Evolutionary conservation across 768 basidiomycete genomes (phyloP), one percentile per base, ranked within the genome.

Genomic region (Suillus tomentosus): DNA sequence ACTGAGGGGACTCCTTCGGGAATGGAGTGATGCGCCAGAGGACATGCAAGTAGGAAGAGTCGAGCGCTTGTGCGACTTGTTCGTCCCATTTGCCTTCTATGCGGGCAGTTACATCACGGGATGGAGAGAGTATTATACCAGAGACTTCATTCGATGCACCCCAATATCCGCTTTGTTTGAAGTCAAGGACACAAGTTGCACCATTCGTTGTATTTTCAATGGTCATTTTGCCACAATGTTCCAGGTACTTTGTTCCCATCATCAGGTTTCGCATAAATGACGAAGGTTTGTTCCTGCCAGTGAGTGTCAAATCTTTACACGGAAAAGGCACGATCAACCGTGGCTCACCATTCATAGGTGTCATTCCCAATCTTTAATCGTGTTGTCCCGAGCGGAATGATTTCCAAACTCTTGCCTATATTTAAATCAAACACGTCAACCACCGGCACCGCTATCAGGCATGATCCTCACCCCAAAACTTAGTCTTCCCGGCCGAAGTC

Each of bases 51-150:
- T 89, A 85, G 3, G 85, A 87, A 19, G 84, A 78, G 72, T 89
- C 89, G 34, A 89, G 78, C 55, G 84, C 84, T 67, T 86, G 87
- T n/a, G 85, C 84, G 64, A 95, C 76, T 68, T 87, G 86, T 64
- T 94, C 90, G 71, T 95, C 91, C 94, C 94, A 96, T 74, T 90
- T 94, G 55, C 94, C 94, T 74, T 94, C 92, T n/a, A 95, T 77
- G 45, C 83, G 82, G 42, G 88, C 82, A 19, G 84, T 76, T 13
- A 82, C 77, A 8, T 85, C 76, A 27, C 88, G 89, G 40, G 80
- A 78, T 19, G 81, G 67, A 31, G 84, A 84, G 63, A 84, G 73
- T 34, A 94, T 80, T 6, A 79, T 73, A 6, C 91, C 93, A 24
- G 83, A 77, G 57, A 95, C 87, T 48, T 87, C 81, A 67, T 95